Evolutionary conservation across 164 flowering plant species (phyloP).

Genomic region (Platanus orientalis): DNA sequence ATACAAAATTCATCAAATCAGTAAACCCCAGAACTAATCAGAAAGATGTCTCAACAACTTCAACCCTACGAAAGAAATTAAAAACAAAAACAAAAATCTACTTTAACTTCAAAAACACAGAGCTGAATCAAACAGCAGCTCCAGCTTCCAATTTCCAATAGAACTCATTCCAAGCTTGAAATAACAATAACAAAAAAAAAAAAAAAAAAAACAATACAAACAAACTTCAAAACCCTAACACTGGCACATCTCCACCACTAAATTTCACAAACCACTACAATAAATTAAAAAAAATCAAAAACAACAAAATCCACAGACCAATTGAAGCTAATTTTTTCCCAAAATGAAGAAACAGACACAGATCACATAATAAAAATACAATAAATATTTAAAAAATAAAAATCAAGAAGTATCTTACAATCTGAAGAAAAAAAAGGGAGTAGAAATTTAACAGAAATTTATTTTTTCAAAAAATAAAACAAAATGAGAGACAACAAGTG

Average conservation of each 20-base stretch:
- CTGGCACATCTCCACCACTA: background rate
- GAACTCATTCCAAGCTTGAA: background rate
- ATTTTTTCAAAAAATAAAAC: background rate
- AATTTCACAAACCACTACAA: background rate
- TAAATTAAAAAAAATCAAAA: background rate
- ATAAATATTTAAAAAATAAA: background rate
- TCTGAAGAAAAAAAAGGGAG: background rate
- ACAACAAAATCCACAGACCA: background rate
- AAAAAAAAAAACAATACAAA: background rate
- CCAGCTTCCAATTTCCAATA: no score
- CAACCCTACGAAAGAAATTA: slow-evolving; percentile 2
- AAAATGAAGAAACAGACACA: background rate
- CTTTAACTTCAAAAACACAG: no score
- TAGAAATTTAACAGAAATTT: no score
- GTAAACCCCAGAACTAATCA: no score
- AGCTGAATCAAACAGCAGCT: background rate
- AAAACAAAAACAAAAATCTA: background rate
- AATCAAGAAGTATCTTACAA: background rate
- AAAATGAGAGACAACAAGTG: background rate
- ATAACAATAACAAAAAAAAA: background rate
- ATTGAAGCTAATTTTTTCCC: no score
- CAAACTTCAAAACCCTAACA: background rate
- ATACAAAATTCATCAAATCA: slow-evolving; percentile 15
- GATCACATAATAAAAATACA: background rate
- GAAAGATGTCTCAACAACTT: no score